A percentile compares a stretch with the other conserved stretches of the same genome.
These are phyloP conservation scores for Pulveroboletus sp. DNA, from an alignment of 768 basidiomycete genomes.

Conservation along the genomic window DNA sequence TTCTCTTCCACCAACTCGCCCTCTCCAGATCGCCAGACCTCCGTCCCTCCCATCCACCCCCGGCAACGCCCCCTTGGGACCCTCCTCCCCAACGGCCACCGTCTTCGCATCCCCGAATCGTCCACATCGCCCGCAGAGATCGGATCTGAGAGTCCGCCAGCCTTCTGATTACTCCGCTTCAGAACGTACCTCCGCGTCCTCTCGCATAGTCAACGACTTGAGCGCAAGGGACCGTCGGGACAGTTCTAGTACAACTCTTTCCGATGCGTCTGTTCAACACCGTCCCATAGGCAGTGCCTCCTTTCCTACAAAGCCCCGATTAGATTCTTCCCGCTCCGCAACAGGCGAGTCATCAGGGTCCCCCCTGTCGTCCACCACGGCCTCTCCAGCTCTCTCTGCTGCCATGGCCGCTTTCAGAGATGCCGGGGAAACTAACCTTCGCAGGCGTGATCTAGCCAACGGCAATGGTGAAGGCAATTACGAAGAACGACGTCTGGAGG, in stretches of 20 bases:
- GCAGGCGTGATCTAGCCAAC: slow-evolving; percentile 49
- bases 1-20: slow-evolving; percentile 41
- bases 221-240: slow-evolving; percentile 39
- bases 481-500: slow-evolving; percentile 56
- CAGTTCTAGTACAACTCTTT: slow-evolving; percentile 45
- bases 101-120: slow-evolving; percentile 42
- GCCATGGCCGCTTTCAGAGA: slow-evolving; percentile 70
- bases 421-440: slow-evolving; percentile 42
- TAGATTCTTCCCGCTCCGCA: slow-evolving; percentile 15
- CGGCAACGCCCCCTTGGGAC: slow-evolving; percentile 31
- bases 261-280: slow-evolving; percentile 37
- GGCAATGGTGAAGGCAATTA: slow-evolving; percentile 52
- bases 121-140: slow-evolving; percentile 63
- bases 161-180: slow-evolving; percentile 49
- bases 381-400: slow-evolving; percentile 44
- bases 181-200: slow-evolving; percentile 46
- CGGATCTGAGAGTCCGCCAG: slow-evolving; percentile 54
- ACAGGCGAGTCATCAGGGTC: slow-evolving; percentile 14
- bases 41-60: slow-evolving; percentile 48
- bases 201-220: slow-evolving; percentile 30
- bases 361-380: slow-evolving; percentile 31
- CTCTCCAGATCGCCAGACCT: slow-evolving; percentile 57
- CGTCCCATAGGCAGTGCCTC: slow-evolving; percentile 28
- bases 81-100: slow-evolving; percentile 36
- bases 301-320: slow-evolving; percentile 12